A percentile compares a stretch with the other conserved stretches of the same genome.
These are phyloP conservation scores for Scedosporium boydii DNA, from an alignment of 2,329 filamentous ascomycete species.

Conservation along the genomic window DNA sequence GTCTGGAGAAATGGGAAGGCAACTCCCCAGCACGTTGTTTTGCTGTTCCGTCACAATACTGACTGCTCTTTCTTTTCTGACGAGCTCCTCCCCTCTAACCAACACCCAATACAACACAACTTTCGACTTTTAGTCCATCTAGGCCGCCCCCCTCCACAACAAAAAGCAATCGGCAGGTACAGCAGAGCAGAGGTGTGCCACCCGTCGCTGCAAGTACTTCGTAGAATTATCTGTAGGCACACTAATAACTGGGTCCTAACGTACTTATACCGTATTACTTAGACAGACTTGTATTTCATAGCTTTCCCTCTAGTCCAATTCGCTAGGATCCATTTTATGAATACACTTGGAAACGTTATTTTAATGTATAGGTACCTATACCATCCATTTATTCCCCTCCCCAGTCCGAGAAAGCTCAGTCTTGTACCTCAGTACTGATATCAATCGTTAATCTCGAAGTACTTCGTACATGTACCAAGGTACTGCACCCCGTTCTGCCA, in stretches of 20 bases:
- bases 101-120: background rate
- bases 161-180: conserved; percentile 7
- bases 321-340: too few species aligned
- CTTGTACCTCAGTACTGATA: background rate
- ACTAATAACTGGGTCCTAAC: background rate
- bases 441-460: too few species aligned
- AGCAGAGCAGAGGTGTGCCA: background rate
- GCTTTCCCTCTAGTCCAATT: background rate
- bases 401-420: background rate
- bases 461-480: background rate
- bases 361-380: background rate
- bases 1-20: too few species aligned
- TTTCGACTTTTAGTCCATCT: background rate
- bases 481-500: background rate
- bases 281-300: background rate
- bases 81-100: too few species aligned
- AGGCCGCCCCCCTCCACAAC: background rate
- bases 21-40: too few species aligned
- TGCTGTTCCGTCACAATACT: too few species aligned
- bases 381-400: background rate
- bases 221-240: background rate
- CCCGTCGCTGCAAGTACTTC: background rate
- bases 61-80: too few species aligned
- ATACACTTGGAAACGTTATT: background rate
- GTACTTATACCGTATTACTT: background rate